Evolutionary conservation across 495 filamentous ascomycete genomes (phyloP).

Genomic region (Staphylotrichum tortipilum): DNA sequence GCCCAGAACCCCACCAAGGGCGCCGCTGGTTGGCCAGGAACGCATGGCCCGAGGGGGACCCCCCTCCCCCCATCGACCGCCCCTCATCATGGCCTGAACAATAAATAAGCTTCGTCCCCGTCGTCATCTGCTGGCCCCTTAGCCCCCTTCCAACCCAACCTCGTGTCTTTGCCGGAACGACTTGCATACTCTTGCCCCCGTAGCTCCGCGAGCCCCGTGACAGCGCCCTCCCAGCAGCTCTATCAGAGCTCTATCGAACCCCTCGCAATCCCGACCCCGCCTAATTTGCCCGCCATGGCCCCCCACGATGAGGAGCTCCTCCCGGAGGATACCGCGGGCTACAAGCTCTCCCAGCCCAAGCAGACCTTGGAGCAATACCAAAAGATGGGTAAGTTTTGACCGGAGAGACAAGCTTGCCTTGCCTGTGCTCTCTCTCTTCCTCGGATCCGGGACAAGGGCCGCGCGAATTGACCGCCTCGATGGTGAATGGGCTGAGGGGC

Average conservation of each 20-base stretch:
- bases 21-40: constrained; percentile 10
- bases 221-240: no score
- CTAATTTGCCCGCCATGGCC: constrained; percentile 47
- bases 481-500: neutral
- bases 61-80: constrained; percentile 14
- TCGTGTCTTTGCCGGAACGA: neutral
- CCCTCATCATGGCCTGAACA: constrained; percentile 18
- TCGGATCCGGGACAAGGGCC: neutral
- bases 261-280: neutral
- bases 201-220: neutral
- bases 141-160: constrained; percentile 1
- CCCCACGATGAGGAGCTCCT: constrained; percentile 75
- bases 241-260: neutral
- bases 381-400: constrained; percentile 76
- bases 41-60: constrained; percentile 3
- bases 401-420: neutral
- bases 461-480: neutral
- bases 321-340: constrained; percentile 82
- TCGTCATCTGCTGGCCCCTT: constrained; percentile 6
- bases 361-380: constrained; percentile 90
- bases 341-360: constrained; percentile 92
- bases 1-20: constrained; percentile 9
- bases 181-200: neutral
- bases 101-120: constrained; percentile 21
- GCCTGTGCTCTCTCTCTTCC: constrained; percentile 9